Evolutionary conservation across 1,284 basidiomycete genomes (phyloP).

Genomic region (Chalciporus sp.): DNA sequence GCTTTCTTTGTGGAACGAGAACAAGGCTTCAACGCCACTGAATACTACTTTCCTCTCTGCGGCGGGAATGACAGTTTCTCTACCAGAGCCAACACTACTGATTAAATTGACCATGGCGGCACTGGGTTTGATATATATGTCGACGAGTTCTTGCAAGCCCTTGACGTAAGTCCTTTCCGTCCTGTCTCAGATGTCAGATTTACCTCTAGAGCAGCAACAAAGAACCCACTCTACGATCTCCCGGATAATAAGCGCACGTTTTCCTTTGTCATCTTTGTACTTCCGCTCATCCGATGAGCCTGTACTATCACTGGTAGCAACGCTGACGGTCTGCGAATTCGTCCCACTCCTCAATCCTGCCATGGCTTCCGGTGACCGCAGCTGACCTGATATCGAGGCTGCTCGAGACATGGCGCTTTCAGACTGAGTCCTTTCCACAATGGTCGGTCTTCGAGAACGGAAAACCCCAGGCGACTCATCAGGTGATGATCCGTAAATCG

Average conservation of each 20-base stretch:
- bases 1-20: constrained; percentile 90
- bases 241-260: constrained; percentile 76
- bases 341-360: constrained; percentile 56
- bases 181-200: constrained; percentile 41
- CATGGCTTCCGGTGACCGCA: constrained; percentile 65
- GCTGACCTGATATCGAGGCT: constrained; percentile 50
- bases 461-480: constrained; percentile 40
- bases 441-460: constrained; percentile 65
- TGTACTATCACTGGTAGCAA: constrained; percentile 72
- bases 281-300: constrained; percentile 75
- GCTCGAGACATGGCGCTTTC: constrained; percentile 41
- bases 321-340: constrained; percentile 67
- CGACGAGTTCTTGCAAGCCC: constrained; percentile 88
- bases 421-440: constrained; percentile 56
- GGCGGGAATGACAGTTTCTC: constrained; percentile 85
- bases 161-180: constrained; percentile 97
- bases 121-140: constrained; percentile 93
- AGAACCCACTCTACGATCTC: constrained; percentile 83
- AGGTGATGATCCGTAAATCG: constrained; percentile 54
- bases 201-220: constrained; percentile 10
- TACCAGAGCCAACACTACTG: constrained; percentile 67
- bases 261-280: constrained; percentile 85
- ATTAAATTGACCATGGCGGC: constrained; percentile 71
- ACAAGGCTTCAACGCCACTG: constrained; percentile 86
- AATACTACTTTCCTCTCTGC: constrained; percentile 92